Evolutionary conservation across 768 basidiomycete genomes (phyloP).

Genomic region (Mycena maculata): DNA sequence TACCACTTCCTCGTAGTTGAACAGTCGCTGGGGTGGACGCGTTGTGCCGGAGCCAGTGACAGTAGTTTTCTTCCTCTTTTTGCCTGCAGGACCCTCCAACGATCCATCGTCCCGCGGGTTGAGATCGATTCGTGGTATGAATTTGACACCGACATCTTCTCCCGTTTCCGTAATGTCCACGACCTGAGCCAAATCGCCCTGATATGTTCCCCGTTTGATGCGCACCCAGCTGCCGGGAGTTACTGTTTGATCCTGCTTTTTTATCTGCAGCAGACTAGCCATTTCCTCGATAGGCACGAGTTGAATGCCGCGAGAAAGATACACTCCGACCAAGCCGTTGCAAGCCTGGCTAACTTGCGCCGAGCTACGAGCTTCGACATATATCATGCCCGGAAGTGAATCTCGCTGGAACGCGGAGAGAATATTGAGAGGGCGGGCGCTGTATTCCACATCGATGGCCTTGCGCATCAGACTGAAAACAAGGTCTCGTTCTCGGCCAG

Average conservation of each 20-base stretch:
- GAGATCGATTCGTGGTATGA: slow-evolving; percentile 97
- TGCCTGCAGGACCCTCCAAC: slow-evolving; percentile 78
- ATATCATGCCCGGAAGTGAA: slow-evolving; percentile 94
- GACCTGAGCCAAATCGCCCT: slow-evolving; percentile 95
- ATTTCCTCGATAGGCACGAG: slow-evolving; percentile 98
- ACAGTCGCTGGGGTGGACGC: slow-evolving; percentile 91
- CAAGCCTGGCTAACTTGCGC: slow-evolving; percentile 88
- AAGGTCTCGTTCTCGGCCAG: slow-evolving; percentile 92
- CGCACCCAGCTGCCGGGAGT: slow-evolving; percentile 94
- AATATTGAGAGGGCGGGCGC: slow-evolving; percentile 83
- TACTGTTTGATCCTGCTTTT: slow-evolving; percentile 90
- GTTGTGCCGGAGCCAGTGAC: slow-evolving; percentile 62
- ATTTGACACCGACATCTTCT: slow-evolving; percentile 92
- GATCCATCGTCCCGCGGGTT: slow-evolving; percentile 85
- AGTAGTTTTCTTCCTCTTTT: slow-evolving; percentile 82
- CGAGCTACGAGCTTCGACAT: slow-evolving; percentile 92
- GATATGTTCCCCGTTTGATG: slow-evolving; percentile 92
- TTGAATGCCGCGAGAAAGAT: slow-evolving; percentile 80
- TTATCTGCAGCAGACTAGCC: slow-evolving; percentile 95
- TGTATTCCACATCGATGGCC: slow-evolving; percentile 85
- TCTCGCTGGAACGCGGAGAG: slow-evolving; percentile 96
- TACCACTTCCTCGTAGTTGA: slow-evolving; percentile 92
- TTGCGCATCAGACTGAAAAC: slow-evolving; percentile 96
- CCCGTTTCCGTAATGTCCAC: slow-evolving; percentile 93
- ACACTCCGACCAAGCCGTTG: slow-evolving; percentile 93